Conservation (phyloP, 306 rosid species). For the Prunus armeniaca region DNA sequence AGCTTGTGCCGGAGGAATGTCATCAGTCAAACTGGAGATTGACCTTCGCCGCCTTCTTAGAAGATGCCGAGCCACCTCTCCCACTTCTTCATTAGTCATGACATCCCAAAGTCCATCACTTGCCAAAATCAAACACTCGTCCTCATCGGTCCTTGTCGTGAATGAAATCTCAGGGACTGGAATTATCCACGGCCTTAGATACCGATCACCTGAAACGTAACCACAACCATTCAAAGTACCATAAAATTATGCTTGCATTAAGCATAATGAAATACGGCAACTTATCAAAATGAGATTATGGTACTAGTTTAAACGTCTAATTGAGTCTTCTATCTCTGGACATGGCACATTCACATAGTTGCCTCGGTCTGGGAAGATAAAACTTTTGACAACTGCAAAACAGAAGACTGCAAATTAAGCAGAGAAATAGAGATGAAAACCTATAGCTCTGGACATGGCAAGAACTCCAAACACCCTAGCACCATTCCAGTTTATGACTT, state of each 20-base stretch:
- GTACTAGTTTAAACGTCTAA: background rate
- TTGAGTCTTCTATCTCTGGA: background rate
- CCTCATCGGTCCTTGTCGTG: slow-evolving; percentile 64
- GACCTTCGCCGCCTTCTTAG: slow-evolving; percentile 61
- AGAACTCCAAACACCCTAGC: slow-evolving; percentile 72
- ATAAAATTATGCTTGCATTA: background rate
- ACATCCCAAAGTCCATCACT: slow-evolving; percentile 94
- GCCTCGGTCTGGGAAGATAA: background rate
- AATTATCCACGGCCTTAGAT: slow-evolving; percentile 82
- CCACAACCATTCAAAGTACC: background rate
- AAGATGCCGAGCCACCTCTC: slow-evolving; percentile 65
- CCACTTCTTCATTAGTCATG: slow-evolving; percentile 76
- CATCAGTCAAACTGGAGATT: slow-evolving; percentile 23
- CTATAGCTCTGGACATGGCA: slow-evolving; percentile 95
- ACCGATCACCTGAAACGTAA: slow-evolving; percentile 65
- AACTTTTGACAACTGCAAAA: slow-evolving; percentile 3
- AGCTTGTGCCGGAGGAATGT: slow-evolving; percentile 55
- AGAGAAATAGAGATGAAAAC: slow-evolving; percentile 50
- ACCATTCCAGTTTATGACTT: slow-evolving; percentile 97
- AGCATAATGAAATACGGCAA: background rate
- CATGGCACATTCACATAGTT: background rate
- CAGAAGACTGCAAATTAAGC: slow-evolving; percentile 14
- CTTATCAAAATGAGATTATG: background rate
- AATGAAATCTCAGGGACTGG: slow-evolving; percentile 77
- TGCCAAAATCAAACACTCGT: slow-evolving; percentile 74